Conservation (phyloP, 257 asterid species). For the Nyctanthes arbortristis region DNA sequence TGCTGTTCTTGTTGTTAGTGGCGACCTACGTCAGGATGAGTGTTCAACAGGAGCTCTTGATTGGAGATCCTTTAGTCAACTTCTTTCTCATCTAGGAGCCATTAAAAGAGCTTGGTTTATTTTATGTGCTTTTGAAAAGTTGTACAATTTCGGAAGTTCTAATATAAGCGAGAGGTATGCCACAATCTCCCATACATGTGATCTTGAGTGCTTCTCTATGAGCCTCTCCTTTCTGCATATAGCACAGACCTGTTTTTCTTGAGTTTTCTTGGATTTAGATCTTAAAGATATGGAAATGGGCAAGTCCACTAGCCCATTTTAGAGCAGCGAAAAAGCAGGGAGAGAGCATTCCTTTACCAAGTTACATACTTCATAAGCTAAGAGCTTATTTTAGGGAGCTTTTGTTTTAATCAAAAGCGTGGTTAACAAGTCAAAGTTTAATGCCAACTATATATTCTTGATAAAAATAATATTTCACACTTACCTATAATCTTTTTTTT, state of each 20-base stretch:
- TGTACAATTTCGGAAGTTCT: background rate
- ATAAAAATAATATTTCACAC: no score
- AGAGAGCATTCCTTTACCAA: no score
- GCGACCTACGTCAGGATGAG: background rate
- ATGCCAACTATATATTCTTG: no score
- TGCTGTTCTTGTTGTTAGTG: background rate
- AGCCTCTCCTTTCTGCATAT: background rate
- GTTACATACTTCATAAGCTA: no score
- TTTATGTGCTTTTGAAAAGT: background rate
- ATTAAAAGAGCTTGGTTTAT: background rate
- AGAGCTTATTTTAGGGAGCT: no score
- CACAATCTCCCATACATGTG: background rate
- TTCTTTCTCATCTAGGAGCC: background rate
- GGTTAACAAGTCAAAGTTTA: no score
- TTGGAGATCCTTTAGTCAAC: background rate
- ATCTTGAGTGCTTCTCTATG: background rate
- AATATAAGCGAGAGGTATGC: background rate
- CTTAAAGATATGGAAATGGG: background rate
- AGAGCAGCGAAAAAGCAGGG: no score
- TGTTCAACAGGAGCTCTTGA: background rate
- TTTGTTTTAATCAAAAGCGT: no score
- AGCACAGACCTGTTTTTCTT: background rate
- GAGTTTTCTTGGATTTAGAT: background rate
- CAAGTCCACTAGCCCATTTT: no score
- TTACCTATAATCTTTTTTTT: no score